Evolutionary conservation across 2,329 filamentous ascomycete genomes (phyloP), one percentile per base, ranked within the genome.

Genomic region (Aspergillus brasiliensis): DNA sequence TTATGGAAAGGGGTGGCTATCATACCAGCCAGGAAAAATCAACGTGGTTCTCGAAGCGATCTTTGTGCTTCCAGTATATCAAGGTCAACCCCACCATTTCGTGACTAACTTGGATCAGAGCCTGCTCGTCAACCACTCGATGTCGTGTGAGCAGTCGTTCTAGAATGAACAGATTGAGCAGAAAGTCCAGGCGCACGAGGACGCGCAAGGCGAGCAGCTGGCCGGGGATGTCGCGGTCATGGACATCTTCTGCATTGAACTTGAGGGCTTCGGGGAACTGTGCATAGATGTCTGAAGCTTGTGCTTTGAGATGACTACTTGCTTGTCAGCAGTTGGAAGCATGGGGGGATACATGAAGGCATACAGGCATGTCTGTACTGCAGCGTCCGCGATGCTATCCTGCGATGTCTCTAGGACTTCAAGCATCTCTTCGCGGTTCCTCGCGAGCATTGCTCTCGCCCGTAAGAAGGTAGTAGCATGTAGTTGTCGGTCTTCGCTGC

Each of bases 1-100:
- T 13, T 13, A 13, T 34, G 10, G 1, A 5, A 34, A 5, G 4
- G 5, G n/a, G 25, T 11, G 15, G 15, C 37, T 52, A 13, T 34
- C 28, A 2, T 23, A 57, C 56, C 34, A 57, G 37, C 56, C 56
- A 57, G 27, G 47, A 49, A 17, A 57, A 57, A 23, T 57, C 56
- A 15, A 19, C 34, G n/a, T 51, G 56, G 27, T 37, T 47, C 21
- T 27, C 17, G 27, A 57, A 57, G 2, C 46, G 56, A 27, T 57
- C 47, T 27, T 51, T 57, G 17, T 51, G 56, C 23, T 57, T 57
- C 56, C 56, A 57, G 37, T 42, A 57, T 8, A 34, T 42, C 8
- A 57, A 27, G n/a, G 56, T 51, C 8, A 57, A 27, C 8, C 34
- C 21, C 3, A 57, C 34, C 37, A 49, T 51, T 37, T 57, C 56